phyloP scores from a whole-genome alignment of 768 basidiomycete genomes.

The Ramaria rubella region DNA sequence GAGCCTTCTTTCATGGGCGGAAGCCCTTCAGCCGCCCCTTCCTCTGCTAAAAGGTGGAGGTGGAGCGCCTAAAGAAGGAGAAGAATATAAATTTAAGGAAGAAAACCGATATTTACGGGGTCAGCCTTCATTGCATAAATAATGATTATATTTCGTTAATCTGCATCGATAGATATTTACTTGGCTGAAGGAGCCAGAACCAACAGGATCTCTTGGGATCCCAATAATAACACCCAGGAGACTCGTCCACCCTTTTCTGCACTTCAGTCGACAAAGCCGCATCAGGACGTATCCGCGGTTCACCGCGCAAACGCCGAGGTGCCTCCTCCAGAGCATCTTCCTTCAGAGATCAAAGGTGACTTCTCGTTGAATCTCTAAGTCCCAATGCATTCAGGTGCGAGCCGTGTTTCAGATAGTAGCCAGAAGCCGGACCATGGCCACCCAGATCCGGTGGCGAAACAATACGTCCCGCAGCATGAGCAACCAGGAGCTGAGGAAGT shows the following conservation, averaged over 20 bases:
- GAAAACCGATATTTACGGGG: constrained; percentile 21
- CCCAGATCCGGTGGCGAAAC: constrained; percentile 6
- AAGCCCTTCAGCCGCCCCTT: constrained; percentile 39
- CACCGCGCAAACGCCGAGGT: no score
- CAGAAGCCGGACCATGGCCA: background rate
- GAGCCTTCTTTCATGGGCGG: constrained; percentile 56
- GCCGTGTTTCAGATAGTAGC: background rate
- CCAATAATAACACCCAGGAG: background rate
- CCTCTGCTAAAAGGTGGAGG: constrained; percentile 29
- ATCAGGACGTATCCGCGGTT: no score
- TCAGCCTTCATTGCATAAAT: background rate
- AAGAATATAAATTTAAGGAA: constrained; percentile 38
- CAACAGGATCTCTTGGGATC: background rate
- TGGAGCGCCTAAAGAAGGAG: constrained; percentile 25
- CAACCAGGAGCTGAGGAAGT: constrained; percentile 1
- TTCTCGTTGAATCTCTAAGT: no score
- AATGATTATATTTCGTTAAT: background rate
- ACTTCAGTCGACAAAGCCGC: no score
- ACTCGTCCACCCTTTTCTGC: no score
- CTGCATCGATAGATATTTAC: background rate
- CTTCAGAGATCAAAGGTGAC: no score
- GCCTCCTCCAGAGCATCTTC: no score
- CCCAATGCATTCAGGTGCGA: no score
- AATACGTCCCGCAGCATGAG: background rate
- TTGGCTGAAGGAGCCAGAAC: constrained; percentile 3